A percentile compares a stretch with the other conserved stretches of the same genome.
Conservation (phyloP, 208 protist species). For the Balamuthia mandrillaris region DNA sequence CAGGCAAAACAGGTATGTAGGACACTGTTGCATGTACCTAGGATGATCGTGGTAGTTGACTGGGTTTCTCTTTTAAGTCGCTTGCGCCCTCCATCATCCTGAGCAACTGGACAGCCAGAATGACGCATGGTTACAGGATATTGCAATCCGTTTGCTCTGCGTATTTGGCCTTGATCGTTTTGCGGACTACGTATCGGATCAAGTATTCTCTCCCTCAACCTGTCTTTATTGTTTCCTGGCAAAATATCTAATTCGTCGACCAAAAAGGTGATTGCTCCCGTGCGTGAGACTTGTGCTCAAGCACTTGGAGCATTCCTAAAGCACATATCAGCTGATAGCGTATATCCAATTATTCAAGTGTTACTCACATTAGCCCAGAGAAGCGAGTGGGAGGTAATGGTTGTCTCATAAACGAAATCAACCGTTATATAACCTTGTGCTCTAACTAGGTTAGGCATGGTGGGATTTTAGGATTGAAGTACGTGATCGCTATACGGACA, state of each 20-base stretch:
- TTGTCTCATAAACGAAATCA: no score
- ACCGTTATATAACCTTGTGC: no score
- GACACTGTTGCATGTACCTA: not conserved
- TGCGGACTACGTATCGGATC: conserved; percentile 71
- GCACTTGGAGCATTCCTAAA: conserved; percentile 60
- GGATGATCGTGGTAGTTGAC: not conserved
- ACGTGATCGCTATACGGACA: conserved; percentile 61
- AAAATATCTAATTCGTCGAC: no score
- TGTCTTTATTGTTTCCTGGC: no score
- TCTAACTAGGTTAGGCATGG: conserved; percentile 59
- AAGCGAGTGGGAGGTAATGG: conserved; percentile 46
- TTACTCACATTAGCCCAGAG: conserved; percentile 44
- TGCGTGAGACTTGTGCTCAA: conserved; percentile 73
- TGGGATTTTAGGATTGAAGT: conserved; percentile 72
- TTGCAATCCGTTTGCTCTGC: conserved; percentile 67
- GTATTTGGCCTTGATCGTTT: conserved; percentile 76
- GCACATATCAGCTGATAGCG: conserved; percentile 43
- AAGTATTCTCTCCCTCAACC: no score
- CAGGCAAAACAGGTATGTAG: conserved; percentile 24
- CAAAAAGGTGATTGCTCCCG: conserved; percentile 31
- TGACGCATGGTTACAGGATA: conserved; percentile 69
- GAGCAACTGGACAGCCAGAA: conserved; percentile 42
- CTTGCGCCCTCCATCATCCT: no score
- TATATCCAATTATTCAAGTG: conserved; percentile 40
- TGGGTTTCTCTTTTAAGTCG: no score